Evolutionary conservation across 345 rosid species (phyloP).

Genomic region (Clausena lansium): DNA sequence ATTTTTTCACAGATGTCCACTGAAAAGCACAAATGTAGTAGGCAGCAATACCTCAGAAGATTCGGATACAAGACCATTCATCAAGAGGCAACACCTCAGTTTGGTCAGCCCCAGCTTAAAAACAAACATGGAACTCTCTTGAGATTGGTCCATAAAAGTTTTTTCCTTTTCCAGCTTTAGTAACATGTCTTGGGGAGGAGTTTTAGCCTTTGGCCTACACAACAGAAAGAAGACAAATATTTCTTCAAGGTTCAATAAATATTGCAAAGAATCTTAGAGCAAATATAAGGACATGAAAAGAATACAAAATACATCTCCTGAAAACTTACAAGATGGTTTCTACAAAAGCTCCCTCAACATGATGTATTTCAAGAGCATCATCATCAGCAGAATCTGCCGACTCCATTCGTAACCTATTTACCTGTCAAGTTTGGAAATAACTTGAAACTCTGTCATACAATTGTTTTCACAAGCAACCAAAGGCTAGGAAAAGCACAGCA

Average conservation of each 20-base stretch:
- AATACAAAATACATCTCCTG: conserved; percentile 6
- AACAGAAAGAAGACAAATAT: conserved; percentile 14
- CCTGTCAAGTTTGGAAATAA: conserved; percentile 37
- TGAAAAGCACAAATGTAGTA: background rate
- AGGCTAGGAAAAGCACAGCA: background rate
- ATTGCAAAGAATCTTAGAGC: background rate
- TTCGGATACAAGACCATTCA: conserved; percentile 96
- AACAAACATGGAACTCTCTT: conserved; percentile 79
- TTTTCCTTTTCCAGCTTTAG: conserved; percentile 80
- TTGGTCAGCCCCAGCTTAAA: conserved; percentile 84
- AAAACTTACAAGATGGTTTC: conserved; percentile 78
- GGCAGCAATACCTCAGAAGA: conserved; percentile 67
- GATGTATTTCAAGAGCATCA: conserved; percentile 73
- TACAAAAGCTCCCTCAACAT: conserved; percentile 89
- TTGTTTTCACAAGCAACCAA: background rate
- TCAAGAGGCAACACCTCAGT: conserved; percentile 64
- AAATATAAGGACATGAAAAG: conserved; percentile 3
- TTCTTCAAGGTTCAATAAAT: conserved; percentile 6
- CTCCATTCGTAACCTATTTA: conserved; percentile 62
- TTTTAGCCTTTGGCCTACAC: conserved; percentile 68
- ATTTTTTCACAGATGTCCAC: background rate
- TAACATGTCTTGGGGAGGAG: conserved; percentile 80
- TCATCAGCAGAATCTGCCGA: conserved; percentile 59
- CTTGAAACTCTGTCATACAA: background rate
- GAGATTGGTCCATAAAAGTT: conserved; percentile 52